Percentiles rank a stretch among this genome's conserved stretches.
Conservation (phyloP, 2,329 filamentous ascomycete genomes). For the Blumeria graminis region DNA sequence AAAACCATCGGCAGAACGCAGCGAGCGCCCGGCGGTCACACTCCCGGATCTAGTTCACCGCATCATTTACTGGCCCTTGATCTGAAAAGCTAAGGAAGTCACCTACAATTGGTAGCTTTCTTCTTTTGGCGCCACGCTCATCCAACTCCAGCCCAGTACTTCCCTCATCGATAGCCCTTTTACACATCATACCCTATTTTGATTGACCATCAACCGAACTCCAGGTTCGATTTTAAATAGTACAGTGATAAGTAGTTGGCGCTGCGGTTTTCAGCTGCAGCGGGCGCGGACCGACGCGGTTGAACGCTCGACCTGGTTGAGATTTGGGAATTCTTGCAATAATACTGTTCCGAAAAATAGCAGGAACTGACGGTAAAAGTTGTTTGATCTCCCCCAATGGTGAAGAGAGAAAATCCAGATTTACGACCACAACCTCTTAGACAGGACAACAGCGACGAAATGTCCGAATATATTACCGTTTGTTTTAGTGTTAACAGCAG, state of each 20-base stretch:
- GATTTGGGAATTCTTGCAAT: background rate
- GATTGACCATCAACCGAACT: slow-evolving; percentile 1
- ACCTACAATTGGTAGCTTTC: slow-evolving; percentile 31
- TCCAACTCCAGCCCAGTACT: slow-evolving; percentile 24
- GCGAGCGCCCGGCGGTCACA: slow-evolving; percentile 8
- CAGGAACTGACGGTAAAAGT: too few relatives aligned
- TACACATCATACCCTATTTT: slow-evolving; percentile 16
- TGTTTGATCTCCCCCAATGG: too few relatives aligned
- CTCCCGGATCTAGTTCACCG: slow-evolving; percentile 1
- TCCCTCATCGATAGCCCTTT: slow-evolving; percentile 22
- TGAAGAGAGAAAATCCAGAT: too few relatives aligned
- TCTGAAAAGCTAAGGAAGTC: background rate
- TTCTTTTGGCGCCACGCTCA: slow-evolving; percentile 30
- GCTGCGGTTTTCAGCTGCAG: slow-evolving; percentile 6
- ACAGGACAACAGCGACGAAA: too few relatives aligned
- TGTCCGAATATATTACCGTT: too few relatives aligned
- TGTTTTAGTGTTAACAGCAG: too few relatives aligned
- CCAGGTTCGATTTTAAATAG: slow-evolving; percentile 2
- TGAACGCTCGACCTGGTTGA: background rate
- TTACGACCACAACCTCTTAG: too few relatives aligned
- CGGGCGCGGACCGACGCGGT: slow-evolving; percentile 4
- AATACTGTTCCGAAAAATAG: background rate
- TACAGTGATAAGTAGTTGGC: slow-evolving; percentile 2
- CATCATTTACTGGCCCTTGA: too few relatives aligned
- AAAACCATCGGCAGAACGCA: slow-evolving; percentile 8